Base-by-base conservation (phyloP, 495 filamentous ascomycete genomes). In the Penicillium parvum region DNA sequence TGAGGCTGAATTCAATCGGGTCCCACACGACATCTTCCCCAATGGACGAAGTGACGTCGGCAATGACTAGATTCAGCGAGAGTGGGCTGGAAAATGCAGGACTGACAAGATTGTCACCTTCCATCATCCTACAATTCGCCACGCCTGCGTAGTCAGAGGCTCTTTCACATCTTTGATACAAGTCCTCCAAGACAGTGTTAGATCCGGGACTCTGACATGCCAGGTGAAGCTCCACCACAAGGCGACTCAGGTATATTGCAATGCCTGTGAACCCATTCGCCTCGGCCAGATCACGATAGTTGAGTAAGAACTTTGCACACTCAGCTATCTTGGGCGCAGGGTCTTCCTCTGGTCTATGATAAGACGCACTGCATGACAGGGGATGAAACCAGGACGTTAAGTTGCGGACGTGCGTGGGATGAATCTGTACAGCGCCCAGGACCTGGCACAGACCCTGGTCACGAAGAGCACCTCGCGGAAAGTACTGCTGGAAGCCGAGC, bases 71-170 rank as follows among this genome's bases (percentile, higher is more conserved):
- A 21, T 61, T 61, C 27, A 58, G 33, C 5, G 48, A 37, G 8
- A 58, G 10, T 1, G 57, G 54, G 18, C 48, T 61, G 3, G 57
- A 34, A 26, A 61, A 61, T 4, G 54, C 40, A 16, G 54, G 47
- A 26, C 54, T 52, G 8, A 52, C 36, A 4, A 50, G 25, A 28
- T 26, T 43, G 36, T 61, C 57, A 1, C 40, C 57, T 40, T 58
- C 48, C 10, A 61, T 42, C 25, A 61, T 23, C 30, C 50, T 55
- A 27, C 38, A 20, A 27, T 45, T 58, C 4, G 47, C 57, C 51
- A 61, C 50, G 1, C 57, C 57, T 2, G 33, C 45, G 21, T 36
- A 15, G 36, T 61, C 54, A 33, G 26, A 18, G 0, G 55, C n/a
- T 8, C 16, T 27, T 8, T 55, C 45, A 32, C 47, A 53, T 28